Evolutionary conservation across 805 yeast genomes (phyloP), one percentile per base, ranked within the genome.

Genomic region (Blastobotrys americana): DNA sequence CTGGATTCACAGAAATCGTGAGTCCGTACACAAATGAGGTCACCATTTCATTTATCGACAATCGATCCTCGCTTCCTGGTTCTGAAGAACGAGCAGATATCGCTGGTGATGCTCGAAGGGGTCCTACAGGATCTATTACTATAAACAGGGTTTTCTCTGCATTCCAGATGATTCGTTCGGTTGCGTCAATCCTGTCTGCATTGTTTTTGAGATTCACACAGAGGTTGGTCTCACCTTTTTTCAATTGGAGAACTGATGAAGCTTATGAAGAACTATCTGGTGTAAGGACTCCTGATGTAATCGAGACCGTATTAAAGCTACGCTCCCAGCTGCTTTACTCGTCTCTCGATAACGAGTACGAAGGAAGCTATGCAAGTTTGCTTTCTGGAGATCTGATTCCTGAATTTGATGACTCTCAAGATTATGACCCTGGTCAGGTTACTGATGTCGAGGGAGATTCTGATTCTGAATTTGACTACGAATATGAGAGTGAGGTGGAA

Each of bases 21-120:
- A 37, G 18, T 21, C 50, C 49, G 13, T 45, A 51, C 21, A 18
- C 27, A 21, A 89, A 85, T 64, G 94, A 84, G 60, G 95, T 84
- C 40, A 83, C 93, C 17, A 5, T 13, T 13, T 82, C 84, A 37
- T 80, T 76, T 55, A 94, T 94, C 2, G 95, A 86, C 58, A 77
- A 48, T 20, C 31, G 55, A 51, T 17, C 50, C 49, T 19, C 44
- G 56, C 5, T 53, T 10, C 2, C 22, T 15, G 19, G 41, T 15
- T 10, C n/a, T 10, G 5, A 20, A 17, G 9, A 22, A 17, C 8
- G 16, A 27, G 9, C 13, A 13, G 22, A 15, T 6, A 15, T 42
- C 16, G 13, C 17, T 9, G 34, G 9, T n/a, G 15, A 42, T 21
- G n/a, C 19, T 15, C 18, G 20, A 20, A 5, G 37, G 18, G 41